Base-by-base conservation (phyloP, 106 monocot species). In the Ottelia alismoides region DNA sequence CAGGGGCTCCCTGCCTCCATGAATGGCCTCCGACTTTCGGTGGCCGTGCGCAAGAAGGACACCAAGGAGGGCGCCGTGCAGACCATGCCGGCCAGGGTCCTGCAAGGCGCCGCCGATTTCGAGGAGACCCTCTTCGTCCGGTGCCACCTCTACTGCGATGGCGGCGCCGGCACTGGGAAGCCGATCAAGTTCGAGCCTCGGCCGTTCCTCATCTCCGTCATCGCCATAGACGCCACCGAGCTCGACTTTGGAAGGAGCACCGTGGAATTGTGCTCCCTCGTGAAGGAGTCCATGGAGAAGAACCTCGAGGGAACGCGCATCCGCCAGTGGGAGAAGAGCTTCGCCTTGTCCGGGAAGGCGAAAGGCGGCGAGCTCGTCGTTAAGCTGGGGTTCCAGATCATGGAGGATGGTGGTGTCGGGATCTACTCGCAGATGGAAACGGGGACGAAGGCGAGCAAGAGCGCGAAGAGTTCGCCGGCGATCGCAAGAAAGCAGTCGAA, bases 21-120 rank as follows among this genome's bases (percentile, higher is more conserved):
- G 84, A 80, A 90, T 61, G 89, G 89, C 43, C 84, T 90, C 45
- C 89, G 89, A 3, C 71, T 90, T 43, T 54, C 68, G 0, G 68
- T 84, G 18, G 52, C 66, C 1, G 72, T 84, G 22, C 76, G 89
- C 29, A 90, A 90, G 74, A 90, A 80, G 72, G 84, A 84, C 48
- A 77, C 62, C 19, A 80, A 67, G 47, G 80, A 90, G 3, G 84
- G 89, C 17, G 74, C 72, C 2, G 69, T 90, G 22, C 84, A 75
- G 63, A 90, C 89, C 47, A 80, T 84, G 89, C 89, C 89, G 0
- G 57, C 89, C 14, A 65, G 84, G 25, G 84, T 84, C n/a, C 60
- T 66, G 23, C 80, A 84, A 19, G 72, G 89, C 18, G 84, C n/a
- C n/a, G n/a, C n/a, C n/a, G n/a, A n/a, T n/a, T n/a, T n/a, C n/a